Conservation (phyloP, 352 stramenopile species). For the Phytopythium chamaehyphon region DNA sequence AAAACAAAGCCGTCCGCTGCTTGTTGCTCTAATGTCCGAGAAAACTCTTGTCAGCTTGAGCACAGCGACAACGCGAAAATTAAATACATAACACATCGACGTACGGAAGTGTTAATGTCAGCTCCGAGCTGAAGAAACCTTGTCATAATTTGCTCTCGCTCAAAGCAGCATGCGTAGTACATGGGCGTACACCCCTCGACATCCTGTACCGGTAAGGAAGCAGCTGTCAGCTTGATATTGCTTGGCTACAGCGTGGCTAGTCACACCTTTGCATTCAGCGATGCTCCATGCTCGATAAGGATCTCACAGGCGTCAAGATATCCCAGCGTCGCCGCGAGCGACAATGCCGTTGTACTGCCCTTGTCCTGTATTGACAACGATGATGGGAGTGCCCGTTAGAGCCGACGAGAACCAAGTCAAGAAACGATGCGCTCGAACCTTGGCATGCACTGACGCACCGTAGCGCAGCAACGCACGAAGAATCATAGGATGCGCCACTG, state of each 20-base stretch:
- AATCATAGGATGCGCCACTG: constrained; percentile 19
- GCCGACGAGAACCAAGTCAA: no score
- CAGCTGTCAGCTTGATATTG: not conserved
- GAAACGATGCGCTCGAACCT: constrained; percentile 9
- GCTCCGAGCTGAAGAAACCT: constrained; percentile 27
- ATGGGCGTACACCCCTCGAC: constrained; percentile 37
- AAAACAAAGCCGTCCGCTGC: constrained; percentile 38
- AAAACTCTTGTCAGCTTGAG: not conserved
- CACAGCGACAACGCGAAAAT: not conserved
- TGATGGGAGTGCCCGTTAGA: no score
- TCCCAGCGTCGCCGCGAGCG: constrained; percentile 20
- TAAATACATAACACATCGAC: not conserved
- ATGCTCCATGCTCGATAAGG: constrained; percentile 28
- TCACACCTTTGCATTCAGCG: constrained; percentile 26
- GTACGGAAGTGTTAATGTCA: constrained; percentile 22
- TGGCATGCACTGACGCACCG: constrained; percentile 21
- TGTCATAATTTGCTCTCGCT: constrained; percentile 30
- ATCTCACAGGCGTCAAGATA: constrained; percentile 28
- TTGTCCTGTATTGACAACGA: constrained; percentile 7
- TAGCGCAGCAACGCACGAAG: constrained; percentile 25
- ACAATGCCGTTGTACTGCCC: constrained; percentile 24
- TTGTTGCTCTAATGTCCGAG: constrained; percentile 27
- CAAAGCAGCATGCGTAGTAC: constrained; percentile 38
- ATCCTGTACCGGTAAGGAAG: constrained; percentile 21
- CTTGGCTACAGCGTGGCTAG: not conserved